Percentiles rank a stretch among this genome's conserved stretches.
phyloP scores from a whole-genome alignment of 2,329 filamentous ascomycete species.

The Microascus cirrosus region DNA sequence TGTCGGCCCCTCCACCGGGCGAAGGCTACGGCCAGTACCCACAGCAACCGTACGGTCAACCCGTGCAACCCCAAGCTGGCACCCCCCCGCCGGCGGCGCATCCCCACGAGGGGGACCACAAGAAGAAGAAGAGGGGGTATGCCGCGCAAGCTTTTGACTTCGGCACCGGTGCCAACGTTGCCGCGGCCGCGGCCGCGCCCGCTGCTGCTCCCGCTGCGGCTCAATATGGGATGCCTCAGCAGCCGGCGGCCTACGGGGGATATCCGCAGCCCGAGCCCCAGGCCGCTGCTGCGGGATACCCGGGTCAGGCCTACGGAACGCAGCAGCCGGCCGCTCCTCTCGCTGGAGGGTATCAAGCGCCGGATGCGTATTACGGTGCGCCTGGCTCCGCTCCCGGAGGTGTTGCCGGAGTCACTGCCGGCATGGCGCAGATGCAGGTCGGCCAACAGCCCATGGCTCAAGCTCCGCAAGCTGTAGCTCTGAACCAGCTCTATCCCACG shows the following conservation, averaged over 20 bases:
- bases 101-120: constrained; percentile 33
- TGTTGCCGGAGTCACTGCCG: constrained; percentile 55
- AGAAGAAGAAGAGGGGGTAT: constrained; percentile 91
- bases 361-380: constrained; percentile 52
- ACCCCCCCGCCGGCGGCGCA: background rate
- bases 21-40: constrained; percentile 42
- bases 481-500: constrained; percentile 87
- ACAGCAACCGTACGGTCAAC: constrained; percentile 25
- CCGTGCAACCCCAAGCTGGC: constrained; percentile 24
- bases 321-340: constrained; percentile 20
- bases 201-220: constrained; percentile 39
- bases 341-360: constrained; percentile 55
- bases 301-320: constrained; percentile 28
- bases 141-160: constrained; percentile 93
- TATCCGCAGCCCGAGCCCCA: constrained; percentile 43
- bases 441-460: constrained; percentile 36
- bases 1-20: constrained; percentile 44
- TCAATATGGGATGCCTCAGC: constrained; percentile 35
- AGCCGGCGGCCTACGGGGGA: constrained; percentile 41
- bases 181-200: constrained; percentile 34
- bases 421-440: constrained; percentile 79
- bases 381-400: constrained; percentile 28
- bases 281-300: constrained; percentile 23
- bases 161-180: constrained; percentile 68
- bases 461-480: constrained; percentile 18